phyloP scores from a whole-genome alignment of 192 early-diverging fungal species.

The Dimargaris cristalligena region DNA sequence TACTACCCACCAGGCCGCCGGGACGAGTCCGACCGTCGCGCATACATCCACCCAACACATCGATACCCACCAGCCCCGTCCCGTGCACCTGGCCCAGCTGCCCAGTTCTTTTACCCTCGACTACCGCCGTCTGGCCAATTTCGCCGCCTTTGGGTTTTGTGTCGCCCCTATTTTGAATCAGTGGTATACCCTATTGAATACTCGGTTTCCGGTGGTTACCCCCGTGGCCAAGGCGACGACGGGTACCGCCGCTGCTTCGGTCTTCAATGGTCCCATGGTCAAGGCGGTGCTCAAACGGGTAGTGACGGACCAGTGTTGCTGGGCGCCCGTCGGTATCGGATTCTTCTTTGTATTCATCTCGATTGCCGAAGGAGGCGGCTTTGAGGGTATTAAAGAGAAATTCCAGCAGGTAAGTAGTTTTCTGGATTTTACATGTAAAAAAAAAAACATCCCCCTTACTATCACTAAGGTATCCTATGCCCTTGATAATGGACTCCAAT shows the following conservation, averaged over 20 bases:
- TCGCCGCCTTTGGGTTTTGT: slow-evolving; percentile 46
- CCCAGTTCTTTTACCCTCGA: slow-evolving; percentile 19
- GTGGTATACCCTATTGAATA: slow-evolving; percentile 55
- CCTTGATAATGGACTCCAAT: not conserved
- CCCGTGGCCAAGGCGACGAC: not conserved
- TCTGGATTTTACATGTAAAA: too few relatives aligned
- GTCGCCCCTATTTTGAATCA: slow-evolving; percentile 48
- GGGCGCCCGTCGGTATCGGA: slow-evolving; percentile 49
- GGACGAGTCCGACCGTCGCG: slow-evolving; percentile 9
- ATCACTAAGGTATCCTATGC: too few relatives aligned
- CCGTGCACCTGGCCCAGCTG: slow-evolving; percentile 1
- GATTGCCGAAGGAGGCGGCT: slow-evolving; percentile 31
- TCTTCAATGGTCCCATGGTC: slow-evolving; percentile 9
- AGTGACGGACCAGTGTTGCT: slow-evolving; percentile 39
- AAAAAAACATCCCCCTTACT: not conserved
- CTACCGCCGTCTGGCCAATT: slow-evolving; percentile 30
- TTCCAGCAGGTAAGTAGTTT: slow-evolving; percentile 32
- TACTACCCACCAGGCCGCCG: not conserved
- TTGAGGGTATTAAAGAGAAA: slow-evolving; percentile 35
- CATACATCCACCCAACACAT: slow-evolving; percentile 11
- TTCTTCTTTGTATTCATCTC: slow-evolving; percentile 49
- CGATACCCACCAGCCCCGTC: slow-evolving; percentile 18
- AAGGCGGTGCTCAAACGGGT: slow-evolving; percentile 31
- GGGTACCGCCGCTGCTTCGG: slow-evolving; percentile 6
- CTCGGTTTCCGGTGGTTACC: slow-evolving; percentile 32